Percentiles rank a stretch among this genome's conserved stretches.
phyloP scores from a whole-genome alignment of 108 stramenopile species.

The Nannochloropsis salina region DNA sequence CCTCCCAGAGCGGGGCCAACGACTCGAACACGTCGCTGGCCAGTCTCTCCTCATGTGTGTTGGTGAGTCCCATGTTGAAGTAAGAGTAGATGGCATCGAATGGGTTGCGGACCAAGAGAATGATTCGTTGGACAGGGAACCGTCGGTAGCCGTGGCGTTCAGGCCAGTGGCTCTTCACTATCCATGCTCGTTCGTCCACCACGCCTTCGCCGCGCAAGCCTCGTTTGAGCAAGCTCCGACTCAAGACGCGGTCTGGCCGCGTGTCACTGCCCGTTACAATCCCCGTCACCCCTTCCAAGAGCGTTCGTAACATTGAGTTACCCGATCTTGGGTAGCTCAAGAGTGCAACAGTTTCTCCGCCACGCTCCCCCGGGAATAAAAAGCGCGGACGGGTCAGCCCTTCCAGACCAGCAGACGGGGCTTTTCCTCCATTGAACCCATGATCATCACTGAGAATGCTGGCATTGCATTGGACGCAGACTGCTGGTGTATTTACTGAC shows the following conservation, averaged over 20 bases:
- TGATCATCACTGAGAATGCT: background rate
- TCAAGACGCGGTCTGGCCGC: constrained; percentile 65
- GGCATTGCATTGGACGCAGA: background rate
- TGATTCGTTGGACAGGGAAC: constrained; percentile 52
- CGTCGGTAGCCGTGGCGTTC: constrained; percentile 71
- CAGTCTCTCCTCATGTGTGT: constrained; percentile 72
- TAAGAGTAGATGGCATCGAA: constrained; percentile 94
- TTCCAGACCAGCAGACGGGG: background rate
- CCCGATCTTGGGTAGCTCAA: constrained; percentile 44
- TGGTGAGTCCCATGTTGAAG: constrained; percentile 86
- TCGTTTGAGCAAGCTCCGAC: constrained; percentile 24
- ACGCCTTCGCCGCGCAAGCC: constrained; percentile 61
- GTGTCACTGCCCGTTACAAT: constrained; percentile 87
- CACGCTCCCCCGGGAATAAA: background rate
- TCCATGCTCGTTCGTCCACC: constrained; percentile 64
- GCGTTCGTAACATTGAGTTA: constrained; percentile 36
- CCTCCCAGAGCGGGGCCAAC: constrained; percentile 35
- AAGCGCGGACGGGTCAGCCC: background rate
- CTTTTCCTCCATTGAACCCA: background rate
- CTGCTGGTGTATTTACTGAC: background rate
- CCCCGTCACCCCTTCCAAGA: constrained; percentile 38
- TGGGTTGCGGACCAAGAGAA: constrained; percentile 89
- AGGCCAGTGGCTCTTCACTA: constrained; percentile 93
- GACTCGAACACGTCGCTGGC: constrained; percentile 25
- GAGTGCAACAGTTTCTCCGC: constrained; percentile 23